Base-by-base conservation (phyloP, 2,329 filamentous ascomycete species). In the Geosmithia putterillii region DNA sequence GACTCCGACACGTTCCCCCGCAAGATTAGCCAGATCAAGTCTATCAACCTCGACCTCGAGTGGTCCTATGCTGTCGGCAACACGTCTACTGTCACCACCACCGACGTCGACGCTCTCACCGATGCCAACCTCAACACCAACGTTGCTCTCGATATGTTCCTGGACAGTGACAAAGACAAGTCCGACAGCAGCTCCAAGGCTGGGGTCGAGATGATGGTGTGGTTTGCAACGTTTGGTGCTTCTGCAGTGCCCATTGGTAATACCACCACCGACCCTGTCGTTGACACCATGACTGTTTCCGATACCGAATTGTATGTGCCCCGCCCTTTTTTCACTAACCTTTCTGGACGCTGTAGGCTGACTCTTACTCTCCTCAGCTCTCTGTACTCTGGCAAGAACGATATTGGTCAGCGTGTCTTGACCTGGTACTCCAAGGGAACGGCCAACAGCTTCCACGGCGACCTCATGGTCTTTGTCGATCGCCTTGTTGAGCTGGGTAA, bases 131-230 rank as follows among this genome's bases (percentile, higher is more conserved):
- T 74, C 46, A 71, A 73, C 50, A 59, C 70, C 54, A 77, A 77
- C 60, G 71, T 78, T 28, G 73, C 72, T 32, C 60, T 78, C 47
- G 74, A 78, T 59, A 73, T 77, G 65, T 78, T 76, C 56, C 56
- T 76, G 43, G 73, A 75, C 48, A 53, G 50, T 21, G 62, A 73
- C 52, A 53, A 63, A 43, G 51, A 48, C 1, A 63, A 54, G 1
- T 58, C 74, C 0, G 46, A 54, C 38, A 54, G 67, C 54, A 68
- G 62, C 37, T 53, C 54, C 1, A 58, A 60, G 4, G 67, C 74
- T 2, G 50, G 52, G 9, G 70, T 66, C 57, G 74, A 77, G 59
- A 61, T 77, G 57, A 76, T 76, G 71, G 64, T 77, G 32, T 76
- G 70, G 71, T 66, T 77, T 47, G 71, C 64, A 3, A 57, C 59